These are phyloP conservation scores for Monotropa hypopitys DNA, from an alignment of 179 eudicot species.

Conservation along the genomic window DNA sequence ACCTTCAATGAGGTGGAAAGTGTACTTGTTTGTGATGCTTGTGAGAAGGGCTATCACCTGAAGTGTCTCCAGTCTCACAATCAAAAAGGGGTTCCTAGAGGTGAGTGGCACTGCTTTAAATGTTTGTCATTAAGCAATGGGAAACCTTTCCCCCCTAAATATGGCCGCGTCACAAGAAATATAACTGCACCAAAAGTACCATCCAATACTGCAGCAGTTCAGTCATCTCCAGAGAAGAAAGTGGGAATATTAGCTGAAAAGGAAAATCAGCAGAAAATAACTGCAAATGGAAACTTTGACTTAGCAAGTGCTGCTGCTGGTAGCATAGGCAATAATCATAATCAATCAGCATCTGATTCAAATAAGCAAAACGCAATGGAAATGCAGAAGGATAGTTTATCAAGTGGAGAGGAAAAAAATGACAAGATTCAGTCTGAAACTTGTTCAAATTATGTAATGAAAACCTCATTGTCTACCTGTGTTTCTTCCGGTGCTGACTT, in stretches of 20 bases:
- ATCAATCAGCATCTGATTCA: slow-evolving; percentile 18
- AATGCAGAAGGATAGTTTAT: slow-evolving; percentile 16
- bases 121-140: slow-evolving; percentile 68
- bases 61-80: slow-evolving; percentile 63
- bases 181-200: slow-evolving; percentile 39
- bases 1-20: slow-evolving; percentile 52
- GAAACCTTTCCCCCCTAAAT: slow-evolving; percentile 86
- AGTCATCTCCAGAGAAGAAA: slow-evolving; percentile 38
- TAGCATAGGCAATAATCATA: slow-evolving; percentile 18
- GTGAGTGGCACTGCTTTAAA: slow-evolving; percentile 90
- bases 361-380: slow-evolving; percentile 18
- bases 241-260: slow-evolving; percentile 22
- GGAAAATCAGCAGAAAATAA: slow-evolving; percentile 29
- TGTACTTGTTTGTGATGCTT: slow-evolving; percentile 83
- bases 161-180: slow-evolving; percentile 93
- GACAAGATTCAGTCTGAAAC: slow-evolving; percentile 18
- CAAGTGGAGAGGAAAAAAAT: slow-evolving; percentile 19
- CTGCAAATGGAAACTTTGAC: slow-evolving; percentile 28
- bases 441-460: slow-evolving; percentile 15
- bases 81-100: slow-evolving; percentile 61
- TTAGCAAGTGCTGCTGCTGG: slow-evolving; percentile 23
- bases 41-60: slow-evolving; percentile 86
- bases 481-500: slow-evolving; percentile 23
- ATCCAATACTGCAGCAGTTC: slow-evolving; percentile 27
- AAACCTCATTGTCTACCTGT: slow-evolving; percentile 15